phyloP scores from a whole-genome alignment of 176 grass and related monocot species.

The Eragrostis nindensis region DNA sequence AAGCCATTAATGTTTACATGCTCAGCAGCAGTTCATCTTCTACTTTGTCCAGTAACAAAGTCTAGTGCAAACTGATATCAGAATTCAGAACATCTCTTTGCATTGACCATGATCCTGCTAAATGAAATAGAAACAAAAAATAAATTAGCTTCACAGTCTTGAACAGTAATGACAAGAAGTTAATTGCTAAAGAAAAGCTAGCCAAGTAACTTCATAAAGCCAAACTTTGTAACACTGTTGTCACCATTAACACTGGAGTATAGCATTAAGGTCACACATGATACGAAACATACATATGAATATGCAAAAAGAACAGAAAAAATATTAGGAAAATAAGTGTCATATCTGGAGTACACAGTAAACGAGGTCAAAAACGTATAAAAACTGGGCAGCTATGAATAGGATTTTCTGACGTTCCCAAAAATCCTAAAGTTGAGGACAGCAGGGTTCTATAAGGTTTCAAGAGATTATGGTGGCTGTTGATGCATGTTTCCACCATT shows the following conservation, averaged over 20 bases:
- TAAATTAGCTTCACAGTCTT: slow-evolving; percentile 4
- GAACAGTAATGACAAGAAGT: neutral
- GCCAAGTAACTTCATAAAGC: neutral
- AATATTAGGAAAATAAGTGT: neutral
- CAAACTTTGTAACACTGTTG: neutral
- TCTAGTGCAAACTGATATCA: neutral
- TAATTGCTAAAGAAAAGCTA: neutral
- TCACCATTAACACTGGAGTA: neutral
- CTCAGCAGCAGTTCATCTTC: slow-evolving; percentile 33
- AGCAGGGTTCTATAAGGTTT: no score
- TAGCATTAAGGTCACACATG: neutral
- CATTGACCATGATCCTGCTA: slow-evolving; percentile 24
- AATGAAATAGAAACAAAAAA: neutral
- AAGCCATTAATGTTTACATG: slow-evolving; percentile 55
- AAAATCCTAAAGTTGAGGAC: no score
- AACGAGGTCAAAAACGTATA: neutral
- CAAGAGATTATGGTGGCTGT: no score
- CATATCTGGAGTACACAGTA: neutral
- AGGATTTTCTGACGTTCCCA: neutral
- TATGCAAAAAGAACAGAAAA: no score
- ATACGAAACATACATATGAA: neutral
- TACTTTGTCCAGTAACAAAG: slow-evolving; percentile 35
- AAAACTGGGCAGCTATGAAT: neutral
- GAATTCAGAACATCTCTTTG: neutral
- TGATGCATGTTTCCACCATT: no score